Evolutionary conservation across 148 eudicot species (phyloP), one percentile per base, ranked within the genome.

Genomic region (Dysphania ambrosioides): DNA sequence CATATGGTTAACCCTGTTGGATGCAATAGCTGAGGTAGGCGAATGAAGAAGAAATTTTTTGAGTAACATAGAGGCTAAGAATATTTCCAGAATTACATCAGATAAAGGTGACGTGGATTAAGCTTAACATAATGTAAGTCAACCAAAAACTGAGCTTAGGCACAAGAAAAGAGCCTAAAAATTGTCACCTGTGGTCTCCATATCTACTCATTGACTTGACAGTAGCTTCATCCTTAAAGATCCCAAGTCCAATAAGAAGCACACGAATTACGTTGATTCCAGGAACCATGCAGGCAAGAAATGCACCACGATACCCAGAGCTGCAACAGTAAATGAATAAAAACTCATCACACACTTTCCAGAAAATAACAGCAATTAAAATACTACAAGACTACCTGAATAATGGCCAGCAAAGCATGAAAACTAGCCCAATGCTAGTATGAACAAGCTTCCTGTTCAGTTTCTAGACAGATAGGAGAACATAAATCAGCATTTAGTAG

Each of bases 351-450:
- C 32, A 41, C n/a, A 63, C 8, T 24, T 69, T 13, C 42, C 36
- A 71, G 63, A 47, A 9, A 47, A 49, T 21, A 24, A 26, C 47
- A 31, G 9, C 0, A 70, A 18, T 19, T 53, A 63, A 40, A 7
- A 9, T 56, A 68, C 47, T 30, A 41, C 32, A 34, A 16, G 27
- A 47, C 70, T 83, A 94, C 98, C 98, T 91, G 89, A 94, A 94
- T 76, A 94, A 78, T 38, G 98, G 98, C 98, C 98, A 94, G 84
- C 97, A 94, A 61, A 94, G 90, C 97, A 89, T 89, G 91, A 94
- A 91, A 56, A 79, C 90, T 62, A 90, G 78, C 75, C 98, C 98
- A 74, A 94, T 38, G 74, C 88, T 89, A 67, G 86, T 71, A 82
- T 94, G 98, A 60, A 91, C 94, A 78, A 93, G 90, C 90, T 91